Evolutionary conservation across 1,284 basidiomycete species (phyloP).

Genomic region (Hymenochaete sp.): DNA sequence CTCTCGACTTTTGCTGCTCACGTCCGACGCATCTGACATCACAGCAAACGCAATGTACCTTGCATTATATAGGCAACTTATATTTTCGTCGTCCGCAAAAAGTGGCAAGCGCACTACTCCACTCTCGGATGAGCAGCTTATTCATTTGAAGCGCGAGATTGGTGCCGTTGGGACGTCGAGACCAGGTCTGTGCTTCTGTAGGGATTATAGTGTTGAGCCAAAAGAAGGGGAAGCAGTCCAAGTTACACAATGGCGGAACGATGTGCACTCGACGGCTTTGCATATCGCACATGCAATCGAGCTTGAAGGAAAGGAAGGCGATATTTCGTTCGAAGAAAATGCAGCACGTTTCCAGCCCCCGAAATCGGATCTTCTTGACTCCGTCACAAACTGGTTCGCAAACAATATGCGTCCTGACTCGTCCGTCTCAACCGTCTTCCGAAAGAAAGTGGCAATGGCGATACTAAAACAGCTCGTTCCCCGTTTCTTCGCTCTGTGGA

Average conservation of each 20-base stretch:
- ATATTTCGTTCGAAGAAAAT: constrained; percentile 26
- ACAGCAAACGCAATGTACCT: too few species aligned
- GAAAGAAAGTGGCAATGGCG: constrained; percentile 3
- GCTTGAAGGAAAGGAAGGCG: too few species aligned
- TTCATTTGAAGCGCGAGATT: constrained; percentile 65
- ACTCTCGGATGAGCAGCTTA: constrained; percentile 41
- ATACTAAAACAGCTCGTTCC: constrained; percentile 4
- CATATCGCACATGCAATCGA: constrained; percentile 59
- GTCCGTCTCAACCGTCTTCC: constrained; percentile 2
- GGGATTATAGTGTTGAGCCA: constrained; percentile 11
- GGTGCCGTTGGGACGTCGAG: constrained; percentile 62
- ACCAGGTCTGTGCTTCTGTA: constrained; percentile 46
- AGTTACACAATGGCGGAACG: constrained; percentile 39
- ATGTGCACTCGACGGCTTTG: constrained; percentile 52
- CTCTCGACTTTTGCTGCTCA: too few species aligned
- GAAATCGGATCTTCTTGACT: not conserved
- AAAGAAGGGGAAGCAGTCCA: constrained; percentile 24
- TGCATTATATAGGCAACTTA: too few species aligned
- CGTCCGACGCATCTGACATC: too few species aligned
- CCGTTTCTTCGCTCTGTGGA: constrained; percentile 4
- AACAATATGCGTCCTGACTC: constrained; percentile 4
- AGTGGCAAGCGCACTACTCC: too few species aligned
- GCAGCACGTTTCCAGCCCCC: constrained; percentile 23
- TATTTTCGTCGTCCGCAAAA: too few species aligned
- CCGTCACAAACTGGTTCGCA: constrained; percentile 1